phyloP scores from a whole-genome alignment of 768 basidiomycete species.

The Mycena pura region DNA sequence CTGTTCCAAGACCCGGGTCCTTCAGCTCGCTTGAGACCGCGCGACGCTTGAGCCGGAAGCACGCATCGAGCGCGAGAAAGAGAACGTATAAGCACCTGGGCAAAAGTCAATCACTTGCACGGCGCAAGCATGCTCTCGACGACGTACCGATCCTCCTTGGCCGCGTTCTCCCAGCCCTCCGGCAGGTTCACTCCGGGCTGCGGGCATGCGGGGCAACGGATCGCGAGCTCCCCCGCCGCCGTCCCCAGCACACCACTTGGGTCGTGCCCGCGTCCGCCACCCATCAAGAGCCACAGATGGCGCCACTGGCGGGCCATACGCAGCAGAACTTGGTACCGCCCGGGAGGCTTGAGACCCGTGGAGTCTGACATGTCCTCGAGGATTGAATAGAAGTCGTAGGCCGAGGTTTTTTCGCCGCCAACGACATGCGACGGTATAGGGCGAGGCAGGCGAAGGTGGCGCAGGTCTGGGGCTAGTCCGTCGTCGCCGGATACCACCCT shows the following conservation, averaged over 20 bases:
- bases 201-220: conserved; percentile 38
- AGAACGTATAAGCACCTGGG: too few species aligned
- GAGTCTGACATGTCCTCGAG: too few species aligned
- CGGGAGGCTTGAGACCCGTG: too few species aligned
- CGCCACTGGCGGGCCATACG: conserved; percentile 21
- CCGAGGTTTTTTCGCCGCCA: background rate
- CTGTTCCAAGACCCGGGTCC: too few species aligned
- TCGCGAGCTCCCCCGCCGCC: conserved; percentile 25
- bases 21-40: too few species aligned
- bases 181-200: conserved; percentile 33
- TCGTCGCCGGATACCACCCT: background rate
- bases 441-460: background rate
- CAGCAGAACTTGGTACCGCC: too few species aligned
- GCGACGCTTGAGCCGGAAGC: too few species aligned
- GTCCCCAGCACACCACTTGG: conserved; percentile 1
- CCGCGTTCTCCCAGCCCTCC: conserved; percentile 24
- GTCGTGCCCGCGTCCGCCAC: conserved; percentile 10
- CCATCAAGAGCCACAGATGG: conserved; percentile 26
- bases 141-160: too few species aligned
- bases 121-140: too few species aligned
- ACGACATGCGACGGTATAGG: background rate
- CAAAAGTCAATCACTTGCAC: too few species aligned
- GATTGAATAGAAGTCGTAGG: too few species aligned
- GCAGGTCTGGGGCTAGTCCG: background rate
- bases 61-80: too few species aligned